Base-by-base conservation (phyloP, 2,329 filamentous ascomycete species). In the Pseudogymnoascus sp. region DNA sequence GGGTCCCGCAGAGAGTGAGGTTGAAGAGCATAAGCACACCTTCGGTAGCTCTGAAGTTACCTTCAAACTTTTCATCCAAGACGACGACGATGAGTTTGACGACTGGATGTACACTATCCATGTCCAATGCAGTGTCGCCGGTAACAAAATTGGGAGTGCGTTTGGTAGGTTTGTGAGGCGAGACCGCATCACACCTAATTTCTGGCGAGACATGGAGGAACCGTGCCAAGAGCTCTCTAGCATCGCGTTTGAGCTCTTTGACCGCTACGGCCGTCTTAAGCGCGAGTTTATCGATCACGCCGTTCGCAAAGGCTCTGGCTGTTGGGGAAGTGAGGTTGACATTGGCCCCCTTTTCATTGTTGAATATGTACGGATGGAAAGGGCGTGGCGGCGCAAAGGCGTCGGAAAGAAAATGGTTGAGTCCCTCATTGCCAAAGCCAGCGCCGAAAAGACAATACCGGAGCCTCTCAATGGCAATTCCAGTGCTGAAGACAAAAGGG, bases 191-290 rank as follows among this genome's bases (percentile, higher is more conserved):
- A 63, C 67, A 64, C 35, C 50, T 37, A 15, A 68, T 9, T 77
- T 77, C 67, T 74, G 71, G 69, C 44, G 65, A 29, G 63, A 71
- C 3, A 76, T 77, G 72, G 72, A 77, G 61, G 66, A 64, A 61
- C 66, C 66, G 29, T 68, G 68, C 44, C 46, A 67, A 63, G 72
- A 74, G 37, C 68, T 70, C 17, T 69, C 70, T 56, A 35, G 65
- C 15, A 63, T 78, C n/a, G 75, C 72, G 13, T 75, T 76, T 63
- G 65, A 71, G 7, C 60, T 78, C 4, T 76, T 77, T 64, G 72
- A 77, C 64, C 67, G 72, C 23, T 77, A 77, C 63, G 76, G 75
- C 46, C 68, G 69, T 61, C 67, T 78, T 23, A 72, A 71, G 46
- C 35, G 65, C 23, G 72, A 75, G 56, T 73, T 72, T 63, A 71